phyloP scores from a whole-genome alignment of 352 stramenopile species.

The Phytophthora colocasiae region DNA sequence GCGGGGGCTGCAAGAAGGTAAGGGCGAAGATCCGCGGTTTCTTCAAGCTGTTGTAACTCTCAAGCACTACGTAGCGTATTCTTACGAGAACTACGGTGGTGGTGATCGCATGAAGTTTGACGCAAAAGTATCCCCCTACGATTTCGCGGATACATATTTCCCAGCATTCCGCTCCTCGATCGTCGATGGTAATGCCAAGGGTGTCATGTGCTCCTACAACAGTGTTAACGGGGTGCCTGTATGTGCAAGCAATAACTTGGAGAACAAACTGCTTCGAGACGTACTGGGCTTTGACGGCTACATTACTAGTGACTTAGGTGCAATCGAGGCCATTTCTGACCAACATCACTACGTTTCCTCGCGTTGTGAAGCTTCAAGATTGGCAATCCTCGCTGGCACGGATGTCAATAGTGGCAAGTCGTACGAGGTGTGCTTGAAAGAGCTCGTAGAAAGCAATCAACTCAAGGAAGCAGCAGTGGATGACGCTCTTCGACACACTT shows the following conservation, averaged over 20 bases:
- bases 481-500: conserved; percentile 57
- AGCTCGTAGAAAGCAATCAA: conserved; percentile 51
- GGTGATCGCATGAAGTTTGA: conserved; percentile 85
- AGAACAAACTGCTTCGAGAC: conserved; percentile 64
- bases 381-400: conserved; percentile 68
- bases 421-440: conserved; percentile 68
- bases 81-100: conserved; percentile 66
- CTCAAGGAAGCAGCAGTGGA: conserved; percentile 54
- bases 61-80: conserved; percentile 95
- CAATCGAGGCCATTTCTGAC: conserved; percentile 78
- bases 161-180: conserved; percentile 85
- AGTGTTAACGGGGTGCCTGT: conserved; percentile 91
- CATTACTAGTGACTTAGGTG: conserved; percentile 92
- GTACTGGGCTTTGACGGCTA: conserved; percentile 90
- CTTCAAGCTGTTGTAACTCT: conserved; percentile 87
- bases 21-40: conserved; percentile 41
- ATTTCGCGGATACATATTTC: conserved; percentile 93
- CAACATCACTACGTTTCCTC: conserved; percentile 72
- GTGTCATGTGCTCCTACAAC: conserved; percentile 97
- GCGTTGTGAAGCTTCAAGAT: conserved; percentile 52
- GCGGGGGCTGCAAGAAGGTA: conserved; percentile 82
- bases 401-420: conserved; percentile 87
- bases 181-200: conserved; percentile 36
- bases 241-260: conserved; percentile 83
- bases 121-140: conserved; percentile 82